These are phyloP conservation scores for Schwanniomyces occidentalis DNA, from an alignment of 805 yeast species.

Conservation along the genomic window DNA sequence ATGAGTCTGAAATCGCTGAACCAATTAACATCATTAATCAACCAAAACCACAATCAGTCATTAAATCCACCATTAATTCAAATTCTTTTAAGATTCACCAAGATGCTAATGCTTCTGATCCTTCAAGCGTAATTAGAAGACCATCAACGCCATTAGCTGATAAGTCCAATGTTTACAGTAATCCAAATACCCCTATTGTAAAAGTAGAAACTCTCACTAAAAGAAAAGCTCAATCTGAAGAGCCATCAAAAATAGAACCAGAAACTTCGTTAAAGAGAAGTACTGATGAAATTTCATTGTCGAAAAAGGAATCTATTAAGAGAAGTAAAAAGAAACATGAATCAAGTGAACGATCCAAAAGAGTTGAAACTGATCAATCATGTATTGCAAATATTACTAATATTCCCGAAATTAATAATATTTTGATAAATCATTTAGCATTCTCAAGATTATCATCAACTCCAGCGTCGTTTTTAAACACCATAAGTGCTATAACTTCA, in stretches of 20 bases:
- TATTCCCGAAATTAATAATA: constrained; percentile 56
- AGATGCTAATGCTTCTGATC: neutral
- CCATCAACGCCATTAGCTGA: constrained; percentile 20
- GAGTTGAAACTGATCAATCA: constrained; percentile 19
- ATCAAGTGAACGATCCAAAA: constrained; percentile 11
- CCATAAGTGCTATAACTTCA: constrained; percentile 58
- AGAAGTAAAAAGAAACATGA: constrained; percentile 17
- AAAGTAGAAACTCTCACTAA: constrained; percentile 7
- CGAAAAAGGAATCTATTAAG: neutral
- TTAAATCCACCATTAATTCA: neutral
- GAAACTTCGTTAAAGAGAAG: too few relatives aligned
- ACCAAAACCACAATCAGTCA: neutral
- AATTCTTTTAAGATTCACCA: neutral
- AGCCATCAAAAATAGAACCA: constrained; percentile 30
- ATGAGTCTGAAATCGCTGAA: too few relatives aligned
- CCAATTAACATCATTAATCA: too few relatives aligned
- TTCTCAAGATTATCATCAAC: constrained; percentile 86
- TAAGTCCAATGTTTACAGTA: constrained; percentile 23
- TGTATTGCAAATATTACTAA: constrained; percentile 21
- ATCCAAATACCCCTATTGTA: constrained; percentile 11
- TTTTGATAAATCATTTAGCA: constrained; percentile 81
- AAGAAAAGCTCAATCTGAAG: constrained; percentile 35
- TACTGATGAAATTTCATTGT: neutral
- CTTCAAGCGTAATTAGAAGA: neutral
- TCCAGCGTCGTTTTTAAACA: constrained; percentile 70